phyloP scores from a whole-genome alignment of 2,329 filamentous ascomycete species.

The Tolypocladium inflatum region DNA sequence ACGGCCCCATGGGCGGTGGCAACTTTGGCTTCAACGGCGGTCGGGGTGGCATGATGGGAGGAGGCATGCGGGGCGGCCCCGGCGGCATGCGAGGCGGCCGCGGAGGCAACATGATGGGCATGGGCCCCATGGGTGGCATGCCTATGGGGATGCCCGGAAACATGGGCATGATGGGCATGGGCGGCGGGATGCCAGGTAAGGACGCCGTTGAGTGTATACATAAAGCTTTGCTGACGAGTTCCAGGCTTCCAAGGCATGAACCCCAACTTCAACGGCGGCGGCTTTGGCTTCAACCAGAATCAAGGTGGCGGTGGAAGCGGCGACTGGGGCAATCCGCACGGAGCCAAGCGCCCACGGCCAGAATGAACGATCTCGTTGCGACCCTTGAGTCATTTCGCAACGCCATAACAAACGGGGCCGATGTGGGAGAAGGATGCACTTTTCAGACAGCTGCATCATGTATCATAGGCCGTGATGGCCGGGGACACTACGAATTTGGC shows the following conservation, averaged over 20 bases:
- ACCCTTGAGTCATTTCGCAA: not conserved
- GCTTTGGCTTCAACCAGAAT: conserved; percentile 52
- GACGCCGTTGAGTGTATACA: not conserved
- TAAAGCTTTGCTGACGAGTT: conserved; percentile 10
- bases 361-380: conserved; percentile 31
- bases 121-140: conserved; percentile 37
- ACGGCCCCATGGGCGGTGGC: conserved; percentile 42
- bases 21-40: conserved; percentile 41
- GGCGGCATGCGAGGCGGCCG: conserved; percentile 40
- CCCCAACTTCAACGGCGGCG: conserved; percentile 57
- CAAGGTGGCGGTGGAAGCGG: conserved; percentile 36
- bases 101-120: conserved; percentile 41
- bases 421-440: not conserved
- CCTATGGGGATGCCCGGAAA: conserved; percentile 50
- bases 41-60: conserved; percentile 23
- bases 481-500: conserved; percentile 3
- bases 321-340: conserved; percentile 72
- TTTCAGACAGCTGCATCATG: conserved; percentile 2
- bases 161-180: conserved; percentile 45
- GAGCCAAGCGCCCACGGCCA: conserved; percentile 68
- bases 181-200: conserved; percentile 27
- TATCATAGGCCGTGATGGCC: conserved; percentile 2
- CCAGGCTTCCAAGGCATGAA: conserved; percentile 59
- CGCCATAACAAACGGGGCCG: not conserved
- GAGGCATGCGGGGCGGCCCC: conserved; percentile 38